Percentiles rank a stretch among this genome's conserved stretches.
These are phyloP conservation scores for Akanthomyces dipterigenus DNA, from an alignment of 2,329 filamentous ascomycete species.

Conservation along the genomic window DNA sequence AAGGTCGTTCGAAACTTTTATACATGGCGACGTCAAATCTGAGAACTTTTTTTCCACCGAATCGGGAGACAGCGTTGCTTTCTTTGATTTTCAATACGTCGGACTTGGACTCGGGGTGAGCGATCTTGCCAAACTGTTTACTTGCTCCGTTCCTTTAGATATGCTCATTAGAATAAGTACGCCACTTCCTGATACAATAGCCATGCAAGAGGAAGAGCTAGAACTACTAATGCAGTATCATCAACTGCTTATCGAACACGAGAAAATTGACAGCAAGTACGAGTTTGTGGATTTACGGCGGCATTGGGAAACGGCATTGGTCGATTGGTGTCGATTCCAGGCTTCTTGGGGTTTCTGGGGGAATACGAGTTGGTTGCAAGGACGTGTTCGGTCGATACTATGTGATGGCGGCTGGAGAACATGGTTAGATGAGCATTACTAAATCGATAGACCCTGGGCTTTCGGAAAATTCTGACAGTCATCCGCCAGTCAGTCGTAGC, in stretches of 20 bases:
- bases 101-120: constrained; percentile 58
- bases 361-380: constrained; percentile 51
- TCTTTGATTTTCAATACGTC: constrained; percentile 65
- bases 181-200: constrained; percentile 30
- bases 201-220: constrained; percentile 45
- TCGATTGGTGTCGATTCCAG: constrained; percentile 60
- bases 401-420: constrained; percentile 36
- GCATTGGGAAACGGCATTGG: constrained; percentile 61
- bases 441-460: background rate
- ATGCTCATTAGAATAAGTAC: constrained; percentile 36
- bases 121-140: constrained; percentile 61
- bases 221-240: constrained; percentile 46
- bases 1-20: constrained; percentile 44
- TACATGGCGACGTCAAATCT: constrained; percentile 65
- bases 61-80: constrained; percentile 45
- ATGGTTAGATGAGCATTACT: constrained; percentile 31
- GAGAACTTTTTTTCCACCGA: constrained; percentile 58
- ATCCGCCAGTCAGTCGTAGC: no score
- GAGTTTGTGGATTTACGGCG: constrained; percentile 45
- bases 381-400: constrained; percentile 44
- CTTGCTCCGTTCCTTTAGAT: constrained; percentile 52
- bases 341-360: constrained; percentile 57
- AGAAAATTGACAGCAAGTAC: constrained; percentile 30
- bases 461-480: background rate
- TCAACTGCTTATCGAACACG: constrained; percentile 20